Evolutionary conservation across 2,329 filamentous ascomycete species (phyloP).

Genomic region (Leptographium lundbergii): DNA sequence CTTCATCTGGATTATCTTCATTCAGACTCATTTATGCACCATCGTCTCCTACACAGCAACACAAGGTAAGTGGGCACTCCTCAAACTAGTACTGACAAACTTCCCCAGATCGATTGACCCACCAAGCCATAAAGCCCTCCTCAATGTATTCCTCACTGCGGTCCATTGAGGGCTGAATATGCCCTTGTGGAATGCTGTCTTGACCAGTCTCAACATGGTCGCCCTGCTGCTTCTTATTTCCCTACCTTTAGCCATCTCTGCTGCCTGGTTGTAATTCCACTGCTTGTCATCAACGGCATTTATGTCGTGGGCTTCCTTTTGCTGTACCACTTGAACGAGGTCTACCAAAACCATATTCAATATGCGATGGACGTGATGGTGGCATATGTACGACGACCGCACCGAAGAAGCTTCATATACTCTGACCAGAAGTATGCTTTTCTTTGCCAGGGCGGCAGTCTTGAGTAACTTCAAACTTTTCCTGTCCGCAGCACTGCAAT

Average conservation of each 20-base stretch:
- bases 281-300: background rate
- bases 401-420: background rate
- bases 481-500: too few relatives aligned
- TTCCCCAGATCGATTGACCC: background rate
- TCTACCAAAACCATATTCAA: background rate
- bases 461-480: too few relatives aligned
- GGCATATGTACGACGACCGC: background rate
- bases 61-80: too few relatives aligned
- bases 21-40: too few relatives aligned
- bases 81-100: background rate
- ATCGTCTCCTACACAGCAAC: too few relatives aligned
- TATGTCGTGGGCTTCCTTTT: background rate
- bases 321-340: background rate
- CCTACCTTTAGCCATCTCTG: background rate
- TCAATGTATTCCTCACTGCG: background rate
- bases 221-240: background rate
- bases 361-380: background rate
- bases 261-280: background rate
- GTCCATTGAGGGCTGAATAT: background rate
- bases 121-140: background rate
- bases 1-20: too few relatives aligned
- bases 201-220: background rate
- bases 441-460: too few relatives aligned
- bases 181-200: background rate
- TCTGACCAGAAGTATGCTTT: too few relatives aligned